Conservation (phyloP, 257 asterid genomes). For the Coffea eugenioides region DNA sequence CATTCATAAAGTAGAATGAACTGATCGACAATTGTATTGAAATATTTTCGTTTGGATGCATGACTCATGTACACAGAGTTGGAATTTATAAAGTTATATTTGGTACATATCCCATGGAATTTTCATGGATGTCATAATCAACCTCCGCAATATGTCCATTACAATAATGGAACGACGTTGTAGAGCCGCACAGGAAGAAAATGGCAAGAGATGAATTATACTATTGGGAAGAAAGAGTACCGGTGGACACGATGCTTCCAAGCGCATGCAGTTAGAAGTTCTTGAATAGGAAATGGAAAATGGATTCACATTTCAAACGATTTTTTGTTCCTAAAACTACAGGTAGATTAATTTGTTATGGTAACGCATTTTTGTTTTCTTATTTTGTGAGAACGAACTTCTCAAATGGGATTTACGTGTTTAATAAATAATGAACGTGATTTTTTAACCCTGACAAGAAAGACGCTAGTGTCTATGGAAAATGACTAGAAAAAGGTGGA, state of each 20-base stretch:
- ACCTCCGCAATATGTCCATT: neutral
- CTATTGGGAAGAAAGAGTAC: no score
- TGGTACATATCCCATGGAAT: neutral
- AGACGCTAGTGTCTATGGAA: neutral
- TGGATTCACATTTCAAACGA: neutral
- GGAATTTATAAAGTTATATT: neutral
- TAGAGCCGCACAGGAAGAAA: neutral
- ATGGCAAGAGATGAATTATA: neutral
- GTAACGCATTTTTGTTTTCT: neutral
- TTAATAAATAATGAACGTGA: neutral
- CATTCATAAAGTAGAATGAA: neutral
- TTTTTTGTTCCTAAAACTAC: neutral
- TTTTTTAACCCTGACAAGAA: neutral
- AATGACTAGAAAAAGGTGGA: neutral
- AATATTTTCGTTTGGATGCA: no score
- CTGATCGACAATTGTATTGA: neutral
- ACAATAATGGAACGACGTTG: slow-evolving; percentile 7
- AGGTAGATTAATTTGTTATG: neutral
- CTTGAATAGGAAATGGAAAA: neutral
- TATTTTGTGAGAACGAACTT: neutral
- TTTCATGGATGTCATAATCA: slow-evolving; percentile 3
- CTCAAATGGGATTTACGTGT: neutral
- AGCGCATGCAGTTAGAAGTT: neutral
- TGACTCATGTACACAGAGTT: no score
- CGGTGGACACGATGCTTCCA: neutral